These are phyloP conservation scores for Penicillium waksmanii DNA, from an alignment of 495 filamentous ascomycete genomes.

Conservation along the genomic window DNA sequence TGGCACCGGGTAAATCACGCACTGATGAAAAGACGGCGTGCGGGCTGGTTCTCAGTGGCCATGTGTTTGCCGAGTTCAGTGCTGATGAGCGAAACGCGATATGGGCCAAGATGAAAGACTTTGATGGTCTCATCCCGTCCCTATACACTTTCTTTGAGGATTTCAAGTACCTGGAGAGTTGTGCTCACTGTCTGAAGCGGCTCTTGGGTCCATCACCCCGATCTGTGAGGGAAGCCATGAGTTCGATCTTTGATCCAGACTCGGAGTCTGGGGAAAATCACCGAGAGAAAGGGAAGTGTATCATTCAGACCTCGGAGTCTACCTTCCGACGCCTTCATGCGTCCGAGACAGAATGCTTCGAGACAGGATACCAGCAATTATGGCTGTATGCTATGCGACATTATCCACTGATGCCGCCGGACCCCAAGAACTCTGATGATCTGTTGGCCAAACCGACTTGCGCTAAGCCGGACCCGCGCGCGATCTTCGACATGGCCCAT, in stretches of 20 bases:
- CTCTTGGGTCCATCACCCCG: slow-evolving; percentile 14
- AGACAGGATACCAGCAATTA: slow-evolving; percentile 26
- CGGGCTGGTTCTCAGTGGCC: slow-evolving; percentile 1
- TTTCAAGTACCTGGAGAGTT: slow-evolving; percentile 34
- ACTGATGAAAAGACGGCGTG: slow-evolving; percentile 2
- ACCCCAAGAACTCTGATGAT: neutral
- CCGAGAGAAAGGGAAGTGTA: slow-evolving; percentile 7
- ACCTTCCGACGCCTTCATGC: slow-evolving; percentile 12
- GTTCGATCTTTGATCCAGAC: neutral
- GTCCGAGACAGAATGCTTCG: slow-evolving; percentile 15
- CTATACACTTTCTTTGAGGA: slow-evolving; percentile 44
- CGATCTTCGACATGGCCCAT: slow-evolving; percentile 10
- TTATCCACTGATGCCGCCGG: slow-evolving; percentile 1
- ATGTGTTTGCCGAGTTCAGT: slow-evolving; percentile 33
- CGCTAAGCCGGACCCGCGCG: neutral
- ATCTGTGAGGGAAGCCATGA: slow-evolving; percentile 19
- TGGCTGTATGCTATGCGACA: neutral
- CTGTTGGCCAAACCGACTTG: neutral
- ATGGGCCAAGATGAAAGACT: slow-evolving; percentile 19
- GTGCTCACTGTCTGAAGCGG: slow-evolving; percentile 32
- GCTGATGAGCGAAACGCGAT: slow-evolving; percentile 29
- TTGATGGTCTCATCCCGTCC: slow-evolving; percentile 32
- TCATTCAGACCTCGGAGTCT: slow-evolving; percentile 33
- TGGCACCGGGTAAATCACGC: neutral
- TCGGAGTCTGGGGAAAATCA: slow-evolving; percentile 1